Conservation (phyloP, 2,329 filamentous ascomycete species). For the Gyromitra esculenta region DNA sequence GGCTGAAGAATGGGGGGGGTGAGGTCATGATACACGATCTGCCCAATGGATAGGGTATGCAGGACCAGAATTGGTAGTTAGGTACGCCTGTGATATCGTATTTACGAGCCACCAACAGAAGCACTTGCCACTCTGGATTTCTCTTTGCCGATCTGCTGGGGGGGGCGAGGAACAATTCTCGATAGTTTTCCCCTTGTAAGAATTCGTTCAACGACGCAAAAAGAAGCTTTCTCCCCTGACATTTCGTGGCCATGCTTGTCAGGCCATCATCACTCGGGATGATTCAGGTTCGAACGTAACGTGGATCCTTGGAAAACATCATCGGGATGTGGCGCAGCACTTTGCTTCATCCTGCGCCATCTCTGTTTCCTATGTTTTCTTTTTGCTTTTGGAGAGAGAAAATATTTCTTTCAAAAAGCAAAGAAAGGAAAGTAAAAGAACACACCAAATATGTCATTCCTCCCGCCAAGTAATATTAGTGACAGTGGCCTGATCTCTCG, state of each 20-base stretch:
- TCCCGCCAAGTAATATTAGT: slow-evolving; percentile 22
- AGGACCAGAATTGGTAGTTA: slow-evolving; percentile 43
- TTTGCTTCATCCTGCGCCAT: slow-evolving; percentile 8
- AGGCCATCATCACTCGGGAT: slow-evolving; percentile 14
- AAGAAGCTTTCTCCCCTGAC: slow-evolving; percentile 45
- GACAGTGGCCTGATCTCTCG: slow-evolving; percentile 15
- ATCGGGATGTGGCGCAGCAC: slow-evolving; percentile 30
- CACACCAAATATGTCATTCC: slow-evolving; percentile 30
- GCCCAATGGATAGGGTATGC: slow-evolving; percentile 44
- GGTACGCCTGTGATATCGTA: slow-evolving; percentile 45
- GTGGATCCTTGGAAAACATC: slow-evolving; percentile 30
- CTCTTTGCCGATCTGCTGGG: not conserved
- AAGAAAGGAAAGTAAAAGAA: slow-evolving; percentile 16
- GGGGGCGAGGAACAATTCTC: not conserved
- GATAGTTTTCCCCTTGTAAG: slow-evolving; percentile 1
- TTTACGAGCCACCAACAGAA: slow-evolving; percentile 29
- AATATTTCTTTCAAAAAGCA: slow-evolving; percentile 23
- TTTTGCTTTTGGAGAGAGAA: slow-evolving; percentile 21
- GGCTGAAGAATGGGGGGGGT: slow-evolving; percentile 33
- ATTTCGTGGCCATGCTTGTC: slow-evolving; percentile 38
- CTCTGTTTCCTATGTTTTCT: slow-evolving; percentile 38
- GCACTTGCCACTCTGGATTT: slow-evolving; percentile 23
- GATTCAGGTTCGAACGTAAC: not conserved
- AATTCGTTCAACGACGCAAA: slow-evolving; percentile 21
- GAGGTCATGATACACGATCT: slow-evolving; percentile 47